Evolutionary conservation across 345 rosid species (phyloP), one percentile per base, ranked within the genome.

Genomic region (Gossypium australe): DNA sequence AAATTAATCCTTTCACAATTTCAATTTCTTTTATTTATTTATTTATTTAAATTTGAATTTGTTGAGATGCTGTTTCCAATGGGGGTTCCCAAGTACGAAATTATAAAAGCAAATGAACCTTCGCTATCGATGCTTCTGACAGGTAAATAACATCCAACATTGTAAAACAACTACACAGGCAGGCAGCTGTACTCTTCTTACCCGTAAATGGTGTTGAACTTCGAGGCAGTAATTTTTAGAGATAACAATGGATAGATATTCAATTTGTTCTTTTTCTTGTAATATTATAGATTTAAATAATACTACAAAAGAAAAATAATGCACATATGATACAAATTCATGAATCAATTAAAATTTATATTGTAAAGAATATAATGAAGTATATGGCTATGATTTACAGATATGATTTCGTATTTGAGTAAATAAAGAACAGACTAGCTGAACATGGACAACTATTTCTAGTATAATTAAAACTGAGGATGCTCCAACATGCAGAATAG

Each of bases 371-470:
- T 52, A 52, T 17, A 52, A 62, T 44, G 49, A 58, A 66, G 22
- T 63, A 75, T 72, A 75, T 65, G 62, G 34, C 53, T 65, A 56
- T 72, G 62, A 43, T 67, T 68, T 57, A 65, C 52, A 43, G 65
- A 27, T 67, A 55, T 22, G 67, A 67, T 38, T 14, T 2, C 3
- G 9, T 29, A 38, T 71, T 2, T 12, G 16, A 59, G 75, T 55
- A 22, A 76, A 79, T 24, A 61, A 79, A 70, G 77, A 79, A 72
- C 78, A 72, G 14, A 78, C 57, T 67, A 41, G 61, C 58, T 71
- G 61, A 75, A 56, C 78, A 77, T 57, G 77, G 65, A 77, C 79
- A 80, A 61, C 20, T 24, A 53, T 20, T 70, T 73, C 20, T 66
- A 67, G 74, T 71, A 51, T 55, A 20, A 56, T 8, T 56, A 72